Conservation (phyloP, 2,329 filamentous ascomycete species). For the Pseudogymnoascus sp. region DNA sequence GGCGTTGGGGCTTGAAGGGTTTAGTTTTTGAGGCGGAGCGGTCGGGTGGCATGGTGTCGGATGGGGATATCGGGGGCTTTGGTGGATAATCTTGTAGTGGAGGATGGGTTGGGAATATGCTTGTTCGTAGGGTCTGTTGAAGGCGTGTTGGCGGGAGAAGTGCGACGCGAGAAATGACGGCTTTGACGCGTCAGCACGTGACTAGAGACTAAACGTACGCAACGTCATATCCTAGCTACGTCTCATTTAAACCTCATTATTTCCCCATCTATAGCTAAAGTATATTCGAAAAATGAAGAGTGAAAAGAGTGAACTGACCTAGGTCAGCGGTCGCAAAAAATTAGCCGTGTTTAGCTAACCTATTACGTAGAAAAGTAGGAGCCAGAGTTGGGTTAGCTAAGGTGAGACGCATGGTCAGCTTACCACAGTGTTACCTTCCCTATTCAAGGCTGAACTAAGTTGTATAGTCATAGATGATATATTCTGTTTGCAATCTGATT, state of each 20-base stretch:
- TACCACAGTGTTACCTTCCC: neutral
- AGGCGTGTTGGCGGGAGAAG: neutral
- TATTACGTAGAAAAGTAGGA: neutral
- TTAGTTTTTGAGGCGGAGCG: constrained; percentile 10
- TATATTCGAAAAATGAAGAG: too few relatives aligned
- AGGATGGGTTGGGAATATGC: neutral
- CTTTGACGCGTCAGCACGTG: neutral
- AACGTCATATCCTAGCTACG: too few relatives aligned
- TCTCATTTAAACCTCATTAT: too few relatives aligned
- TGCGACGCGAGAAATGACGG: neutral
- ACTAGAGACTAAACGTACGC: too few relatives aligned
- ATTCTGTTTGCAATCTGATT: neutral
- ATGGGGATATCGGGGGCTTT: neutral
- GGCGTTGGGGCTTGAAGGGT: constrained; percentile 7
- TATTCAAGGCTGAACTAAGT: neutral
- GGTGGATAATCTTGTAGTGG: neutral
- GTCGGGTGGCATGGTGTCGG: neutral
- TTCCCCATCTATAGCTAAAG: too few relatives aligned
- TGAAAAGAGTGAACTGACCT: too few relatives aligned
- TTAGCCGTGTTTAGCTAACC: neutral
- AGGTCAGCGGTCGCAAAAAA: neutral
- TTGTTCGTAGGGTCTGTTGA: neutral
- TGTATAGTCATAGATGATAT: neutral
- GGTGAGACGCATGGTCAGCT: neutral
- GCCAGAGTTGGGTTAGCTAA: neutral